Conservation (phyloP, 345 rosid species). For the Syzygium aqueum region DNA sequence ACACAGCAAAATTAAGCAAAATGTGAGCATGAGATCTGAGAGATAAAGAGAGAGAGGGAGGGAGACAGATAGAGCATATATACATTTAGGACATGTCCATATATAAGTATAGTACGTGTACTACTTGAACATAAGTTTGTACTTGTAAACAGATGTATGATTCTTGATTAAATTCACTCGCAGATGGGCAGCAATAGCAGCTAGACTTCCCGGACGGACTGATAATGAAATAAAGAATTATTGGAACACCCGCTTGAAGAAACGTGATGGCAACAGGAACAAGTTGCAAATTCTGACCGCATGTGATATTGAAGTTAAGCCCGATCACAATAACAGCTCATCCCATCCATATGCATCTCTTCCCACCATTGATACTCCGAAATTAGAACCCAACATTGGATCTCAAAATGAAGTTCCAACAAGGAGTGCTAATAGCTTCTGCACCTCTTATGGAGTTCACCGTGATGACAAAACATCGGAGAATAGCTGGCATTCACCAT, state of each 20-base stretch:
- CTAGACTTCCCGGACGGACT: conserved; percentile 1
- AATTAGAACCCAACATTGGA: neutral
- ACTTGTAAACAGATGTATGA: neutral
- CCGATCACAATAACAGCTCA: neutral
- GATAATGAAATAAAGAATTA: conserved; percentile 12
- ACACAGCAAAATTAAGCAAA: neutral
- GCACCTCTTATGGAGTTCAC: neutral
- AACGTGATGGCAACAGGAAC: neutral
- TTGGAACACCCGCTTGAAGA: conserved; percentile 6
- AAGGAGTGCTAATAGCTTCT: neutral
- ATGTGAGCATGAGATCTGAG: neutral
- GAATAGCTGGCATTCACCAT: neutral
- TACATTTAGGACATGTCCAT: too few species aligned
- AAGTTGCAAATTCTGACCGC: neutral
- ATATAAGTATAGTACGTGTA: neutral
- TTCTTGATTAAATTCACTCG: neutral
- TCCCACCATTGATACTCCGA: neutral
- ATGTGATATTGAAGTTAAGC: neutral
- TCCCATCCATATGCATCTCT: neutral
- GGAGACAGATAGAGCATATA: neutral
- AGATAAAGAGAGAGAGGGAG: neutral
- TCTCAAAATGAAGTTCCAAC: neutral
- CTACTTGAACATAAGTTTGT: neutral
- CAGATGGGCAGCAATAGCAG: conserved; percentile 5
- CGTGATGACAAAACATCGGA: neutral